Conservation (phyloP, 2,329 filamentous ascomycete genomes). For the Calonectria honghensis region DNA sequence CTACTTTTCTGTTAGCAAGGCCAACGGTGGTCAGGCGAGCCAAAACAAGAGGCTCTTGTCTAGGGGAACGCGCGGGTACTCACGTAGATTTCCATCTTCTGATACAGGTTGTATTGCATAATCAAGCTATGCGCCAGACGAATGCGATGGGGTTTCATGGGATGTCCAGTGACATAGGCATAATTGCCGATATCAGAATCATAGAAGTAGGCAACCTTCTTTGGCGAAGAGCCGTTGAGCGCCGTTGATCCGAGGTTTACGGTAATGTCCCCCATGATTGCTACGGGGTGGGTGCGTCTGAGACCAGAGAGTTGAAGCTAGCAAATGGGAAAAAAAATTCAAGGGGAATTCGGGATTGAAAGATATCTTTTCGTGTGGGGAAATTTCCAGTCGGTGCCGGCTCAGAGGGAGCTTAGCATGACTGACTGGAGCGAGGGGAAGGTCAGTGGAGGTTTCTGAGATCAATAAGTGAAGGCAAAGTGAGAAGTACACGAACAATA, state of each 20-base stretch:
- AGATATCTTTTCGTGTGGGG: neutral
- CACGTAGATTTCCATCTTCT: constrained; percentile 97
- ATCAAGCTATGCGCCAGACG: constrained; percentile 96
- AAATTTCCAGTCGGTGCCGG: constrained; percentile 33
- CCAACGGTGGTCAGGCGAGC: neutral
- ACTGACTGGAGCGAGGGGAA: constrained; percentile 39
- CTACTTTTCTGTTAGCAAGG: constrained; percentile 67
- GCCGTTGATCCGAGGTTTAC: constrained; percentile 67
- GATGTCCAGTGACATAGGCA: constrained; percentile 96
- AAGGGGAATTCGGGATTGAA: constrained; percentile 18
- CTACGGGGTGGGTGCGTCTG: constrained; percentile 44
- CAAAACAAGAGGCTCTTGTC: neutral
- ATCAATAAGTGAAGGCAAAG: constrained; percentile 45
- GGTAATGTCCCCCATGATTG: constrained; percentile 62
- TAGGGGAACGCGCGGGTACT: constrained; percentile 64
- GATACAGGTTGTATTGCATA: constrained; percentile 95
- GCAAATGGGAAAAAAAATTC: constrained; percentile 29
- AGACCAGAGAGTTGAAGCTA: constrained; percentile 39
- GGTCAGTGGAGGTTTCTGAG: constrained; percentile 41
- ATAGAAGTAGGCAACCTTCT: constrained; percentile 98
- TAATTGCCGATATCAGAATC: constrained; percentile 99
- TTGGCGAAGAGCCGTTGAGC: constrained; percentile 71
- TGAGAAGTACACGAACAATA: constrained; percentile 50
- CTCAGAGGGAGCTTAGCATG: constrained; percentile 53
- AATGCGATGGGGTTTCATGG: constrained; percentile 99